phyloP scores from a whole-genome alignment of 2,329 filamentous ascomycete genomes.

The Phoma herbarum region DNA sequence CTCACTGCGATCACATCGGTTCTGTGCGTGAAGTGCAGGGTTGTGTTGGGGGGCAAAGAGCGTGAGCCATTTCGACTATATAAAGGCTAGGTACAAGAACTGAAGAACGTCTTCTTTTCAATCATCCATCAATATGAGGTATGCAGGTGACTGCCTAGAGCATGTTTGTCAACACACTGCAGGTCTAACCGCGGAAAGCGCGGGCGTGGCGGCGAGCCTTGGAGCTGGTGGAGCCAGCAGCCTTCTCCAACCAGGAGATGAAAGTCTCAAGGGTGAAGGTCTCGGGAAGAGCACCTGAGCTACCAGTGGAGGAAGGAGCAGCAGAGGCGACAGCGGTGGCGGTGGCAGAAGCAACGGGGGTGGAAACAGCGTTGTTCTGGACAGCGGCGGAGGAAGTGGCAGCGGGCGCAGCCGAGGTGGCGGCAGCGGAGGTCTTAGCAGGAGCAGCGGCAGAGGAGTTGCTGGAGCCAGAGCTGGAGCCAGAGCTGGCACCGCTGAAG shows the following conservation, averaged over 20 bases:
- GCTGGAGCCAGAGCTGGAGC: conserved; percentile 17
- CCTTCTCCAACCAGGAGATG: conserved; percentile 36
- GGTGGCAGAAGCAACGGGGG: conserved; percentile 21
- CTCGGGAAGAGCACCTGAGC: conserved; percentile 23
- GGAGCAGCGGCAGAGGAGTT: conserved; percentile 20
- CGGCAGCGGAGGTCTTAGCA: conserved; percentile 16
- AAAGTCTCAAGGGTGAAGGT: conserved; percentile 36
- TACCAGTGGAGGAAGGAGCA: conserved; percentile 20
- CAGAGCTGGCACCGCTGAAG: conserved; percentile 34
- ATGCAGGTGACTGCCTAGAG: not conserved
- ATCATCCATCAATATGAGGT: conserved; percentile 11
- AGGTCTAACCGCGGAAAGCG: conserved; percentile 27
- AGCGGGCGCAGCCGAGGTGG: conserved; percentile 8
- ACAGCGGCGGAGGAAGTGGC: conserved; percentile 17
- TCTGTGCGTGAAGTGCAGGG: not conserved
- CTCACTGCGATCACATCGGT: not conserved
- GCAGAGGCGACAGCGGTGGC: conserved; percentile 17
- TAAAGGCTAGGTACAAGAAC: conserved; percentile 30
- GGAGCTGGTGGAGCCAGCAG: conserved; percentile 29
- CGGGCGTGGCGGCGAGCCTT: conserved; percentile 34
- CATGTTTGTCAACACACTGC: not conserved
- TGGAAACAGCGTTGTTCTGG: conserved; percentile 12
- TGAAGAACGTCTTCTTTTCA: conserved; percentile 18
- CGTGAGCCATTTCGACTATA: conserved; percentile 18
- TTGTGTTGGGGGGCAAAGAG: not conserved